Evolutionary conservation across 2,329 filamentous ascomycete genomes (phyloP).

Genomic region (Talaromyces sp.): DNA sequence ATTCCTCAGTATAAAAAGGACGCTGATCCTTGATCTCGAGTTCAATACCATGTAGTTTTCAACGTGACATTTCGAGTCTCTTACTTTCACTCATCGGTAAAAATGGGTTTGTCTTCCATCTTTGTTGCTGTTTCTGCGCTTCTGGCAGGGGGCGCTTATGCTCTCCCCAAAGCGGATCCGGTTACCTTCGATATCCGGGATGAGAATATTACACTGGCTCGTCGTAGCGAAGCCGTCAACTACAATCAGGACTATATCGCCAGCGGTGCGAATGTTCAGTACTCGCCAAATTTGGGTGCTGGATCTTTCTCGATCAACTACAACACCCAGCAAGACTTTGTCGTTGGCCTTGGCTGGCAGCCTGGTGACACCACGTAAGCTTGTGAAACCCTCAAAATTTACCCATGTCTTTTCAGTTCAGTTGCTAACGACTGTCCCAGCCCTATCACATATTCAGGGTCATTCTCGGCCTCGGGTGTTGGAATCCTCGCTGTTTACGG

Average conservation of each 20-base stretch:
- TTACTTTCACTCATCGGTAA: no score
- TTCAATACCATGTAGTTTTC: no score
- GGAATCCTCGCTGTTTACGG: slow-evolving; percentile 40
- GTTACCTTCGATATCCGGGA: slow-evolving; percentile 1
- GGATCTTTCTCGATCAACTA: slow-evolving; percentile 15
- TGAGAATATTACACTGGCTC: background rate
- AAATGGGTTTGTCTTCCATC: slow-evolving; percentile 4
- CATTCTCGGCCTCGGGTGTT: slow-evolving; percentile 30
- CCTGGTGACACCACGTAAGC: slow-evolving; percentile 6
- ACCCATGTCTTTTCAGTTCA: no score
- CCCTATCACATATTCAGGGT: slow-evolving; percentile 28
- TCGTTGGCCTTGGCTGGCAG: slow-evolving; percentile 14
- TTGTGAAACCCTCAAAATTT: no score
- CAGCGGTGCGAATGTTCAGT: slow-evolving; percentile 12
- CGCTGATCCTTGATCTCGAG: no score
- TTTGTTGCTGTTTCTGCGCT: background rate
- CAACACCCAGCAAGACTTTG: slow-evolving; percentile 12
- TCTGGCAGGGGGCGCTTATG: background rate
- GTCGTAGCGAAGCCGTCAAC: background rate
- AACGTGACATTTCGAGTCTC: no score
- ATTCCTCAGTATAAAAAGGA: no score
- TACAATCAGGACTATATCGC: slow-evolving; percentile 9
- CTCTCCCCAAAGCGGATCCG: slow-evolving; percentile 7
- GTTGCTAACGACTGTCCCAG: background rate
- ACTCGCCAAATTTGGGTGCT: slow-evolving; percentile 7